These are phyloP conservation scores for Hura crepitans DNA, from an alignment of 441 rosid genomes.

Conservation along the genomic window DNA sequence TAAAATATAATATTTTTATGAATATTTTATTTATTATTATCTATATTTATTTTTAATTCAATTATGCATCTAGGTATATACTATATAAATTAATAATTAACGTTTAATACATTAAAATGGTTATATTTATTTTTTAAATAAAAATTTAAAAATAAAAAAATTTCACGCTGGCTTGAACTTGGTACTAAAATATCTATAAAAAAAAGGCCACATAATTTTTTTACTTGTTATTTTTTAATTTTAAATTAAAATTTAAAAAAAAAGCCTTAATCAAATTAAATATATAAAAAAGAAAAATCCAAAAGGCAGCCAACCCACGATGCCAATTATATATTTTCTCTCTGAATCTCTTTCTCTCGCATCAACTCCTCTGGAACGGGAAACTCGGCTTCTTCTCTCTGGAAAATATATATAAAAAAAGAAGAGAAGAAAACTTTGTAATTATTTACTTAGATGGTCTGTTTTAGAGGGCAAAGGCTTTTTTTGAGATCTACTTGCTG, in stretches of 20 bases:
- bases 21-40: too few relatives aligned
- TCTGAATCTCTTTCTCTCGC: conserved; percentile 22
- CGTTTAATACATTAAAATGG: too few relatives aligned
- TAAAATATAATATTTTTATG: too few relatives aligned
- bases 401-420: background rate
- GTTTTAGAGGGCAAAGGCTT: conserved; percentile 20
- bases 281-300: background rate
- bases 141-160: too few relatives aligned
- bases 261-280: background rate
- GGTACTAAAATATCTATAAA: too few relatives aligned
- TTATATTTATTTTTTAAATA: background rate
- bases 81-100: too few relatives aligned
- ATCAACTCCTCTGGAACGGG: conserved; percentile 15
- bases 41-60: too few relatives aligned
- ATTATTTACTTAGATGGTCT: conserved; percentile 16
- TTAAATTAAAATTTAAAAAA: too few relatives aligned
- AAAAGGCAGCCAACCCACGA: background rate
- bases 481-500: conserved; percentile 36
- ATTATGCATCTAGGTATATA: too few relatives aligned
- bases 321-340: conserved; percentile 4
- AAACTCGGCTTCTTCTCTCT: conserved; percentile 36
- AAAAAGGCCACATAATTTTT: too few relatives aligned
- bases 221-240: too few relatives aligned
- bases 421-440: background rate
- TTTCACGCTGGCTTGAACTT: too few relatives aligned